Base-by-base conservation (phyloP, 177 flowering plant species). In the Telopea speciosissima region DNA sequence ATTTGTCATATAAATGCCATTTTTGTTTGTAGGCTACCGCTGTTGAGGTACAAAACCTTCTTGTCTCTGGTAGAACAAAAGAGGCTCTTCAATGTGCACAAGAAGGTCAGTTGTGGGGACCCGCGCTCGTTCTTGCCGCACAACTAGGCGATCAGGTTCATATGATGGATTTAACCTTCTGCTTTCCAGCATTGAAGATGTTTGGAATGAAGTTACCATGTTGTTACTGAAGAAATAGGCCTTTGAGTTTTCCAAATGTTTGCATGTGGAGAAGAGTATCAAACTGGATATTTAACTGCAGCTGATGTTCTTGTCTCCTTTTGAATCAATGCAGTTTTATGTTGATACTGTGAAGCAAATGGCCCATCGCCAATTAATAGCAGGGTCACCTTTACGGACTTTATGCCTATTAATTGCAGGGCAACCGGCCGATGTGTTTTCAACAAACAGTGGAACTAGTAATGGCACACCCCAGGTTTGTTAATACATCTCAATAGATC, bases 401-500 rank as follows among this genome's bases (percentile, higher is more conserved):
- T 79, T 95, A 72, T 93, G 96, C 84, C 82, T 95, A 68, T 80
- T 95, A 40, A 90, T 93, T 76, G 97, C 97, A n/a, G 96, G 95
- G 69, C 91, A 90, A 81, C 99, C 90, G 54, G 89, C 85, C n/a
- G 98, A 93, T 62, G 97, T 93, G 26, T 95, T 95, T 77, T 78
- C 92, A 33, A 40, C 74, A 16, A 84, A 79, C 45, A 72, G 61
- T 44, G 52, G 79, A 22, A 21, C 69, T 71, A 71, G 26, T 68
- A 69, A 62, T 62, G 74, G 67, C 70, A 45, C 68, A 68, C 68
- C 82, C 58, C 75, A 36, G 78, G 67, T 76, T 78, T 70, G 64
- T 66, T 14, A 75, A 67, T 76, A 42, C 74, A 76, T 68, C 84
- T 74, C 89, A 82, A 28, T 90, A 84, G 65, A 77, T 85, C 71